phyloP scores from a whole-genome alignment of 1,284 basidiomycete genomes.

The Puccinia triticina region DNA sequence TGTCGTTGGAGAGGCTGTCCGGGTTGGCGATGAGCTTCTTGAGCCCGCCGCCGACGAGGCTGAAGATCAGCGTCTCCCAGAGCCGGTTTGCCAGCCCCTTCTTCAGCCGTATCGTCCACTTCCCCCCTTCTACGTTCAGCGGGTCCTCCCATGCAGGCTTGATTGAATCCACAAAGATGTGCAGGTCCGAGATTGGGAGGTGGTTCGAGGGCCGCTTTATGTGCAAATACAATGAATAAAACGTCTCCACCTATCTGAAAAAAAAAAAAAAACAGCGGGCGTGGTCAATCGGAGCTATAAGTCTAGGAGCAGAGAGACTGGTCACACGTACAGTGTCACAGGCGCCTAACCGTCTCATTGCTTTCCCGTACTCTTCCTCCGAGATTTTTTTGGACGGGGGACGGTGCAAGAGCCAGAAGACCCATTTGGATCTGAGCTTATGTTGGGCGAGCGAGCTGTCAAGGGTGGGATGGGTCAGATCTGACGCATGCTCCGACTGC shows the following conservation, averaged over 20 bases:
- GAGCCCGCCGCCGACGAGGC: constrained; percentile 68
- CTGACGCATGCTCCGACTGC: too few relatives aligned
- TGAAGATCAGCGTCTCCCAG: constrained; percentile 79
- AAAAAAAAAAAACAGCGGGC: not conserved
- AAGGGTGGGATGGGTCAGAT: not conserved
- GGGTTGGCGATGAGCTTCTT: constrained; percentile 74
- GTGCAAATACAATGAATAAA: constrained; percentile 81
- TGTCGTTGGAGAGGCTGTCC: constrained; percentile 49
- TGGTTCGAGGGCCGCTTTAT: constrained; percentile 73
- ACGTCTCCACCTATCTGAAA: constrained; percentile 70
- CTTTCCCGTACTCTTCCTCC: constrained; percentile 42
- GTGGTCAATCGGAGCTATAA: not conserved
- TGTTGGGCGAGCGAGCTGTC: constrained; percentile 12
- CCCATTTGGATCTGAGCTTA: constrained; percentile 34
- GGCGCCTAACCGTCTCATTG: constrained; percentile 40
- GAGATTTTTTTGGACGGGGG: constrained; percentile 44
- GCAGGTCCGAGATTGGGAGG: constrained; percentile 78
- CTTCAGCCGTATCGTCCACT: constrained; percentile 83
- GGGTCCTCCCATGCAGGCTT: constrained; percentile 89
- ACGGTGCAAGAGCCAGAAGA: constrained; percentile 46
- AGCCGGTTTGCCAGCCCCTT: constrained; percentile 78
- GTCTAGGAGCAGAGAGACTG: not conserved
- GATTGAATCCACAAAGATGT: constrained; percentile 79
- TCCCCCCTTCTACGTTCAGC: constrained; percentile 80
- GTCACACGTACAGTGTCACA: constrained; percentile 32